phyloP scores from a whole-genome alignment of 768 basidiomycete genomes.

The Hericium erinaceus region DNA sequence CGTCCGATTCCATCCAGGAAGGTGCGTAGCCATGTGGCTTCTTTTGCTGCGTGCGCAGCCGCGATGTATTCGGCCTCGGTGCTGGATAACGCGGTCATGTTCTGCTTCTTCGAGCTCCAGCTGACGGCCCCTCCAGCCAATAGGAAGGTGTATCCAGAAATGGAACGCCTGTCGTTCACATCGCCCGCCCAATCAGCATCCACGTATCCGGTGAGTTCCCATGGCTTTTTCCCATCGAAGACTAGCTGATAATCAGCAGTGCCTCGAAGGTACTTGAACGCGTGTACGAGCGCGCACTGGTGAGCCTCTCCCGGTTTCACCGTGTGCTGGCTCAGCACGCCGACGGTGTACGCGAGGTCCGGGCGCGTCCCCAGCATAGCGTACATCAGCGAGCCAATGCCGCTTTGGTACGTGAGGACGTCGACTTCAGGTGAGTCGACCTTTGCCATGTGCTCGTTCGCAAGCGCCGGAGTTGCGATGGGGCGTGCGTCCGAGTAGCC shows the following conservation, averaged over 20 bases:
- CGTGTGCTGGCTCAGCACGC: conserved; percentile 24
- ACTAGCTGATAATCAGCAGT: neutral
- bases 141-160: conserved; percentile 28
- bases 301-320: conserved; percentile 19
- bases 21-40: conserved; percentile 24
- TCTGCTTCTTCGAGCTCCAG: conserved; percentile 31
- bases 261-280: neutral
- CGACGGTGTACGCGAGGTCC: conserved; percentile 31
- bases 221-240: neutral
- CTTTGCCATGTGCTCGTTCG: neutral
- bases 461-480: neutral
- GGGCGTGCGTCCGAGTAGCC: neutral
- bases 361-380: conserved; percentile 25
- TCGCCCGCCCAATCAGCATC: conserved; percentile 20
- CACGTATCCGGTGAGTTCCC: conserved; percentile 2
- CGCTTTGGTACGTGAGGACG: neutral
- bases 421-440: neutral
- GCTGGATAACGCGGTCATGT: conserved; percentile 29
- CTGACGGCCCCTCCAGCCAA: conserved; percentile 26
- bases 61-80: conserved; percentile 34
- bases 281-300: neutral
- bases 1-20: conserved; percentile 13
- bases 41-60: conserved; percentile 21
- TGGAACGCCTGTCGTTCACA: conserved; percentile 21
- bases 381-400: conserved; percentile 27